Base-by-base conservation (phyloP, 768 basidiomycete species). In the Rhodotorula paludigena region DNA sequence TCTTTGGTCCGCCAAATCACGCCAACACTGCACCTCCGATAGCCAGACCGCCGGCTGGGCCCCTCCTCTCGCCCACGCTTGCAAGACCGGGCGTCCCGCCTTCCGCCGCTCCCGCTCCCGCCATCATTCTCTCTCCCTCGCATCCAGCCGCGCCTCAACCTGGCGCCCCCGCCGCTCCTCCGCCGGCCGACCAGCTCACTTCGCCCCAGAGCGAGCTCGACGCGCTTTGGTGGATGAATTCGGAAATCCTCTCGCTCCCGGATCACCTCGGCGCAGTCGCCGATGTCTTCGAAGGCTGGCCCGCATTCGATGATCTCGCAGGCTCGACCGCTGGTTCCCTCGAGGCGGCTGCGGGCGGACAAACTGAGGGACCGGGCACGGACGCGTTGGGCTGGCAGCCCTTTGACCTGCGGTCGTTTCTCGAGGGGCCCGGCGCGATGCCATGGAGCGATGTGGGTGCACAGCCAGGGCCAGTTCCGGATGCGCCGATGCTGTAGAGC, bases 1-100 rank as follows among this genome's bases (percentile, higher is more conserved):
- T 63, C 14, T 68, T 68, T 28, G 61, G 61, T 8, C 61, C 57
- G 41, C 67, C 61, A 25, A 68, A 63, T 18, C 67, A 68, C 36
- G 57, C 53, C 33, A 53, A 15, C 33, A 20, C 3, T 21, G 35
- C 36, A n/a, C n/a, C n/a, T n/a, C n/a, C n/a, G n/a, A n/a, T n/a
- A n/a, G n/a, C n/a, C n/a, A n/a, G n/a, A n/a, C n/a, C n/a, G n/a
- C n/a, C n/a, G n/a, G n/a, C n/a, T n/a, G n/a, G n/a, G n/a, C n/a
- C n/a, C n/a, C n/a, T n/a, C n/a, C n/a, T n/a, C n/a, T n/a, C n/a
- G n/a, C n/a, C n/a, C n/a, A n/a, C n/a, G n/a, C n/a, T n/a, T n/a
- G n/a, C n/a, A n/a, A n/a, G n/a, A n/a, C n/a, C n/a, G n/a, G n/a
- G n/a, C n/a, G n/a, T n/a, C n/a, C n/a, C n/a, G n/a, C n/a, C n/a